phyloP scores from a whole-genome alignment of 2,329 filamentous ascomycete genomes.

The Monilinia fructicola region DNA sequence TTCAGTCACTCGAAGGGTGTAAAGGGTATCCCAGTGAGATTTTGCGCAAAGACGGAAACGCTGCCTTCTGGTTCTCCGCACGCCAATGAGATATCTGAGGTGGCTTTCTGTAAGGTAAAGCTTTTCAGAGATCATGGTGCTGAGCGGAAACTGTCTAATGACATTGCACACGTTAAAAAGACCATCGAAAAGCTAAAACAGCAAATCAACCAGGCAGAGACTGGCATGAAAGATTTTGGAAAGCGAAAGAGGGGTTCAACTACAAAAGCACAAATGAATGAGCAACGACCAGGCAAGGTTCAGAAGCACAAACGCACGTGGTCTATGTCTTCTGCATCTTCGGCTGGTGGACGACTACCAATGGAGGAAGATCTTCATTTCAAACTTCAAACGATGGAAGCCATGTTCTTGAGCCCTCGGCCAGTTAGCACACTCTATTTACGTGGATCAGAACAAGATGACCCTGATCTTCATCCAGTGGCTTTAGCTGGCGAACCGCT shows the following conservation, averaged over 20 bases:
- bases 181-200: constrained; percentile 95
- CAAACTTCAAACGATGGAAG: constrained; percentile 75
- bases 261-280: constrained; percentile 45
- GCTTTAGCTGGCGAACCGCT: constrained; percentile 66
- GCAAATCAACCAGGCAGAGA: constrained; percentile 78
- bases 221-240: constrained; percentile 64
- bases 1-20: constrained; percentile 99
- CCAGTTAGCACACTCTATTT: constrained; percentile 77
- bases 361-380: constrained; percentile 74
- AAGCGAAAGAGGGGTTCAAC: constrained; percentile 61
- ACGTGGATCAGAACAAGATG: constrained; percentile 73
- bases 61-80: constrained; percentile 54
- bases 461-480: constrained; percentile 77
- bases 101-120: constrained; percentile 96
- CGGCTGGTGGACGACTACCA: constrained; percentile 54
- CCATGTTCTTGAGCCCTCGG: constrained; percentile 85
- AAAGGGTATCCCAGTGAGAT: constrained; percentile 90
- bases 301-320: constrained; percentile 91
- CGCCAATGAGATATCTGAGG: constrained; percentile 58
- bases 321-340: constrained; percentile 84
- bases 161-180: constrained; percentile 92
- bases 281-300: constrained; percentile 71
- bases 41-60: constrained; percentile 86
- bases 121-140: constrained; percentile 95
- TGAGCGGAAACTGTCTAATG: constrained; percentile 91